Base-by-base conservation (phyloP, 2,329 filamentous ascomycete species). In the Penicillium griseofulvum region DNA sequence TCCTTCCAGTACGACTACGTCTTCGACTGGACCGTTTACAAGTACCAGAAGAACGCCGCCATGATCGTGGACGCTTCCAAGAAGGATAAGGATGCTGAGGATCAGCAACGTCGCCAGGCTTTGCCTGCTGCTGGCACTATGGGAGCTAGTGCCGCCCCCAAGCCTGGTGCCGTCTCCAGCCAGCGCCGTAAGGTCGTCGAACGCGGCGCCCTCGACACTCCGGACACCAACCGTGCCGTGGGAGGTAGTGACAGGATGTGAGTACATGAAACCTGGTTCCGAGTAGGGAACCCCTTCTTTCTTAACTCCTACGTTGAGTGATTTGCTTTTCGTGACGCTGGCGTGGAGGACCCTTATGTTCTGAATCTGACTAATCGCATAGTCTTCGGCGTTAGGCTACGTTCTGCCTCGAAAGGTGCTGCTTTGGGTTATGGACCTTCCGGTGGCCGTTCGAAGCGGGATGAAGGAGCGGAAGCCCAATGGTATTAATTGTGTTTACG, bases 1-100 rank as follows among this genome's bases (percentile, higher is more conserved):
- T 94, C 93, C 54, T 99, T 97, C 87, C 94, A 99, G 81, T 97
- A 99, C 77, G 94, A 99, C 79, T 97, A 99, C 69, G 94, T 99
- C 68, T 99, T 99, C 71, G 94, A 99, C 80, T 99, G 94, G 94
- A 99, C 94, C 57, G 94, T 97, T 70, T 97, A 97, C 86, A 97
- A 97, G 83, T 97, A 97, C 83, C 92, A 97, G 85, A 97, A 97
- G 87, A 97, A 97, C 69, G 92, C 92, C 52, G 90, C 95, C 80
- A 91, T 91, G 71, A 96, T 96, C 75, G 90, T 90, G 66, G 88
- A 93, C 76, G 89, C 89, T 66, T 87, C 86, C 64, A 87, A 83
- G 75, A 85, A 83, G 65, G 81, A 84, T 59, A 88, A 91, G 63
- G 86, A 86, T 38, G 88, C 91, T 17, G 90, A 94, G 70, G 90